phyloP scores from a whole-genome alignment of 2,329 filamentous ascomycete species.

The Neonectria punicea region DNA sequence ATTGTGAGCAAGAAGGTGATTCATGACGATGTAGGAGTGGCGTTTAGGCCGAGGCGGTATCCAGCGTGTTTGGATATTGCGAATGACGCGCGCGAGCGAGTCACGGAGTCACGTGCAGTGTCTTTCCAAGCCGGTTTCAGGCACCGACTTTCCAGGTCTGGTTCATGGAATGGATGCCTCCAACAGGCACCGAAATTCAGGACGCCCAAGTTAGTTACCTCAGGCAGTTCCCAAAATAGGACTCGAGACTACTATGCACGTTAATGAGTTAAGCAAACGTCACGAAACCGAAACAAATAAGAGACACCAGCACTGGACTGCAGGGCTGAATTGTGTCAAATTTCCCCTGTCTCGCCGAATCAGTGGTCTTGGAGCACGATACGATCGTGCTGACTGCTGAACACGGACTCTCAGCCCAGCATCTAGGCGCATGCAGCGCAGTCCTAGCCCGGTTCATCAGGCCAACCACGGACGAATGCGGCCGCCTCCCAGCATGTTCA shows the following conservation, averaged over 20 bases:
- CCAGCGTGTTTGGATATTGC: conserved; percentile 8
- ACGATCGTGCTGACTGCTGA: conserved; percentile 1
- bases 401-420: conserved; percentile 1
- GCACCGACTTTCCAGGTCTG: conserved; percentile 4
- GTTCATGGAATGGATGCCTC: conserved; percentile 12
- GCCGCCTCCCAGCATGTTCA: background rate
- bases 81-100: conserved; percentile 32
- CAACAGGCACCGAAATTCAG: conserved; percentile 13
- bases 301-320: background rate
- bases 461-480: conserved; percentile 9
- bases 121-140: background rate
- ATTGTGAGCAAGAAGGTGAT: conserved; percentile 27
- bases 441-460: background rate
- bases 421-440: conserved; percentile 5
- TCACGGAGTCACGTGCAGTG: conserved; percentile 42
- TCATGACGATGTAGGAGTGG: conserved; percentile 33
- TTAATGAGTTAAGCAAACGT: background rate
- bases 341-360: background rate
- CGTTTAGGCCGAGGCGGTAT: conserved; percentile 11
- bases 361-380: background rate
- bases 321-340: conserved; percentile 1
- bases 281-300: background rate
- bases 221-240: background rate
- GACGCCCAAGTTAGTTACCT: background rate
- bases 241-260: background rate